phyloP scores from a whole-genome alignment of 1,139 yeast species.

The Starmera stellimalicola region DNA sequence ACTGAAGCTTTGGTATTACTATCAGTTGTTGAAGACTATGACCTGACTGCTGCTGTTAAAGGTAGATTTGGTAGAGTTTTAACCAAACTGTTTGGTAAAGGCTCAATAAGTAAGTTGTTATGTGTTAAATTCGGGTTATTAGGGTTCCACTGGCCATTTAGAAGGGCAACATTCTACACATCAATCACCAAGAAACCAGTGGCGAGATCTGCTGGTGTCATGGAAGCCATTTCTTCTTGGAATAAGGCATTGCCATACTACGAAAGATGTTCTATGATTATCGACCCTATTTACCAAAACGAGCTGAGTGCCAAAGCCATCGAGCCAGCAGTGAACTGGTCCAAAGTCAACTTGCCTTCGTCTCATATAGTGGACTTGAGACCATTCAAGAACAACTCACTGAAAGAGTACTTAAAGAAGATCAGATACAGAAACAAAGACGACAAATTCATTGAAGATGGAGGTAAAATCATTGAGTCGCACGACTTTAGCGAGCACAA shows the following conservation, averaged over 20 bases:
- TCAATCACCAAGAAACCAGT: slow-evolving; percentile 30
- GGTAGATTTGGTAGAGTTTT: slow-evolving; percentile 24
- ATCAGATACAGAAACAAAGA: slow-evolving; percentile 33
- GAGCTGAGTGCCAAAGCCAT: slow-evolving; percentile 28
- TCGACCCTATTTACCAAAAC: slow-evolving; percentile 31
- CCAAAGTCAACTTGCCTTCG: slow-evolving; percentile 26
- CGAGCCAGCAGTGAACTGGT: slow-evolving; percentile 31
- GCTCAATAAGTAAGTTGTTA: slow-evolving; percentile 24
- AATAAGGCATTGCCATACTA: slow-evolving; percentile 20
- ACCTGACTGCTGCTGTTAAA: slow-evolving; percentile 26
- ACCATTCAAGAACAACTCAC: slow-evolving; percentile 24
- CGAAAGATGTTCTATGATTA: slow-evolving; percentile 27
- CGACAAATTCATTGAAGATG: slow-evolving; percentile 25
- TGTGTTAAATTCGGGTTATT: slow-evolving; percentile 31
- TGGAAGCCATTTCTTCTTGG: slow-evolving; percentile 31
- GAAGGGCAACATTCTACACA: slow-evolving; percentile 31
- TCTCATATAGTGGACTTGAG: slow-evolving; percentile 34
- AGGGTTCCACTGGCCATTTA: slow-evolving; percentile 40
- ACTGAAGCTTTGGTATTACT: slow-evolving; percentile 34
- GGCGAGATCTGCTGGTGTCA: slow-evolving; percentile 32
- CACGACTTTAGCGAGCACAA: slow-evolving; percentile 23
- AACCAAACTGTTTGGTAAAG: slow-evolving; percentile 23
- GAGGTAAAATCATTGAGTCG: slow-evolving; percentile 27
- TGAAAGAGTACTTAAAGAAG: slow-evolving; percentile 29
- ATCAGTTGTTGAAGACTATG: slow-evolving; percentile 29